Evolutionary conservation across 345 rosid species (phyloP).

Genomic region (Excoecaria agallocha): DNA sequence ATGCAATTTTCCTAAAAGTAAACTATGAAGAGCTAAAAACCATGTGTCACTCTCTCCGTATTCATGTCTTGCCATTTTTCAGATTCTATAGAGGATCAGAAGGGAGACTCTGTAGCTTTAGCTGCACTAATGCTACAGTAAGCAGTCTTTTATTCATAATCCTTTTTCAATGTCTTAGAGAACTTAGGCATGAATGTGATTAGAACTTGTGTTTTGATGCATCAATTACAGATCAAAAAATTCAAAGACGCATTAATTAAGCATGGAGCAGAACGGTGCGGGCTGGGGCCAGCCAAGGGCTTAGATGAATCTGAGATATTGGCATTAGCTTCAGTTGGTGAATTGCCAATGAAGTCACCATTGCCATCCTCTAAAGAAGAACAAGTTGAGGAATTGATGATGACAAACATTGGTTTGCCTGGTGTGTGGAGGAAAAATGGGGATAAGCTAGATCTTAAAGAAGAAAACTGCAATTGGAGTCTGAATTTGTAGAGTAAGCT

Average conservation of each 20-base stretch:
- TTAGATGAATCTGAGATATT: constrained; percentile 43
- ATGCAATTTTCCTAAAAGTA: constrained; percentile 60
- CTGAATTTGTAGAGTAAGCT: not conserved
- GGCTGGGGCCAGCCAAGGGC: constrained; percentile 53
- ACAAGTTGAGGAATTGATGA: constrained; percentile 17
- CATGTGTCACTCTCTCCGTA: constrained; percentile 59
- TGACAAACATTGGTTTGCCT: constrained; percentile 16
- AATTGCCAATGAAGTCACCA: constrained; percentile 20
- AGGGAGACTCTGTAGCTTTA: constrained; percentile 67
- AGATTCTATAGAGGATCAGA: constrained; percentile 70
- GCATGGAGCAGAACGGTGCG: constrained; percentile 41
- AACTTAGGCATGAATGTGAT: not conserved
- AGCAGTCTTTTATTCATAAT: not conserved
- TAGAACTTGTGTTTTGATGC: not conserved
- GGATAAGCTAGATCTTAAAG: not conserved
- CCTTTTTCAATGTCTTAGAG: not conserved
- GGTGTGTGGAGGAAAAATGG: constrained; percentile 13
- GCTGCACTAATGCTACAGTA: constrained; percentile 26
- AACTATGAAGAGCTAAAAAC: constrained; percentile 61
- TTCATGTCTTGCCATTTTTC: constrained; percentile 79
- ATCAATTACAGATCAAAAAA: constrained; percentile 51
- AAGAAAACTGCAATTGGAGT: constrained; percentile 20
- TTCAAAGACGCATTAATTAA: constrained; percentile 62
- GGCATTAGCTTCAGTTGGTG: constrained; percentile 32
- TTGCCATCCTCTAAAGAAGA: constrained; percentile 4